These are phyloP conservation scores for Piromyces sp. DNA, from an alignment of 192 early-diverging fungal genomes.

Conservation along the genomic window DNA sequence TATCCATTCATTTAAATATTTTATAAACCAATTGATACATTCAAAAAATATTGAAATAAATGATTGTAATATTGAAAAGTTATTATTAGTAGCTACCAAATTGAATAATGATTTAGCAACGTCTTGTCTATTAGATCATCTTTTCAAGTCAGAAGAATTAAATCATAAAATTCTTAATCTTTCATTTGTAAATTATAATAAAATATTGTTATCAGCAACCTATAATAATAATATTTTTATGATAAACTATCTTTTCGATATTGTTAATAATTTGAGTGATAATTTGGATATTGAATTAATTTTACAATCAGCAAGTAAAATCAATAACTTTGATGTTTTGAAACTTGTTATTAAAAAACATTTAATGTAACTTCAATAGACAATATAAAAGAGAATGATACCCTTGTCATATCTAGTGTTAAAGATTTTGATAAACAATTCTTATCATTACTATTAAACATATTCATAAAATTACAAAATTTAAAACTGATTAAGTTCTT, in stretches of 20 bases:
- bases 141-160: no score
- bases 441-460: background rate
- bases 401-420: background rate
- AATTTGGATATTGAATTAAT: background rate
- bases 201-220: background rate
- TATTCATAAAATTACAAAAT: background rate
- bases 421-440: background rate
- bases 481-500: background rate
- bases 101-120: no score
- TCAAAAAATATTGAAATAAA: no score
- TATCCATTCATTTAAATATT: background rate
- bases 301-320: background rate
- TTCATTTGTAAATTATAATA: background rate
- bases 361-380: background rate
- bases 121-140: no score
- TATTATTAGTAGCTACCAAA: no score
- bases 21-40: background rate
- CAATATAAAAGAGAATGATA: background rate
- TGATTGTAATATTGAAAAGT: no score
- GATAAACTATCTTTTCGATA: background rate
- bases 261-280: background rate
- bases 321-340: background rate
- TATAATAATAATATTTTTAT: background rate
- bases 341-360: background rate
- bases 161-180: background rate